Evolutionary conservation across 768 basidiomycete species (phyloP).

Genomic region (Collybia mongolica): DNA sequence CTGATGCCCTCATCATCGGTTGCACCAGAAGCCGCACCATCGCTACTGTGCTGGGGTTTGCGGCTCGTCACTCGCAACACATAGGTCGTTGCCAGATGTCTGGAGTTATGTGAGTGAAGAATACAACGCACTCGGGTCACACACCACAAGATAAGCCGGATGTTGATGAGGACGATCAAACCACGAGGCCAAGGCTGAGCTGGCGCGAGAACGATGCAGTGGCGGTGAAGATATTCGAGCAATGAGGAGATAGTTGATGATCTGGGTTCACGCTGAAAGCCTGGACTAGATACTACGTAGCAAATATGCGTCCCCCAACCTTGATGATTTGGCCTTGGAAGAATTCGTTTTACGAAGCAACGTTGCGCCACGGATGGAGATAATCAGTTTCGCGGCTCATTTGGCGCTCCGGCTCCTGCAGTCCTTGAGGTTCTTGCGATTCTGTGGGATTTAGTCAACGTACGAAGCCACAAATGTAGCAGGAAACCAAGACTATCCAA

Average conservation of each 20-base stretch:
- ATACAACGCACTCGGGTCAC: slow-evolving; percentile 51
- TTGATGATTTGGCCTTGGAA: slow-evolving; percentile 51
- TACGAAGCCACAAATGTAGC: background rate
- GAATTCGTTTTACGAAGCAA: slow-evolving; percentile 49
- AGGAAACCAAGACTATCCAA: slow-evolving; percentile 32
- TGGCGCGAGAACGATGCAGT: too few species aligned
- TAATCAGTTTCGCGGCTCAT: slow-evolving; percentile 57
- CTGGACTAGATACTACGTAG: slow-evolving; percentile 64
- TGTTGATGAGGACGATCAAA: slow-evolving; percentile 69
- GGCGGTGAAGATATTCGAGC: slow-evolving; percentile 25
- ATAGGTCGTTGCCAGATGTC: slow-evolving; percentile 28
- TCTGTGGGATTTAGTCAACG: slow-evolving; percentile 21
- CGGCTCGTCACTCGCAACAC: slow-evolving; percentile 63
- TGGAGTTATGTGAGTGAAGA: slow-evolving; percentile 2
- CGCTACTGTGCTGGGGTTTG: slow-evolving; percentile 68
- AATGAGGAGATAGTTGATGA: slow-evolving; percentile 46
- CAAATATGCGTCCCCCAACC: slow-evolving; percentile 51
- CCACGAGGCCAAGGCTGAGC: slow-evolving; percentile 72
- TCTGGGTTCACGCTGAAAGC: slow-evolving; percentile 53
- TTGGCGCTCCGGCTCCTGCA: slow-evolving; percentile 66
- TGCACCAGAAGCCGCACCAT: slow-evolving; percentile 79
- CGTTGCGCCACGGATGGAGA: slow-evolving; percentile 47
- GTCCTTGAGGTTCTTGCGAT: slow-evolving; percentile 57
- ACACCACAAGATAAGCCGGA: slow-evolving; percentile 66
- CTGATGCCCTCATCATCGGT: slow-evolving; percentile 60